Percentiles rank a stretch among this genome's conserved stretches.
Evolutionary conservation across 768 basidiomycete species (phyloP).

Genomic region (Flagelloscypha sp.): DNA sequence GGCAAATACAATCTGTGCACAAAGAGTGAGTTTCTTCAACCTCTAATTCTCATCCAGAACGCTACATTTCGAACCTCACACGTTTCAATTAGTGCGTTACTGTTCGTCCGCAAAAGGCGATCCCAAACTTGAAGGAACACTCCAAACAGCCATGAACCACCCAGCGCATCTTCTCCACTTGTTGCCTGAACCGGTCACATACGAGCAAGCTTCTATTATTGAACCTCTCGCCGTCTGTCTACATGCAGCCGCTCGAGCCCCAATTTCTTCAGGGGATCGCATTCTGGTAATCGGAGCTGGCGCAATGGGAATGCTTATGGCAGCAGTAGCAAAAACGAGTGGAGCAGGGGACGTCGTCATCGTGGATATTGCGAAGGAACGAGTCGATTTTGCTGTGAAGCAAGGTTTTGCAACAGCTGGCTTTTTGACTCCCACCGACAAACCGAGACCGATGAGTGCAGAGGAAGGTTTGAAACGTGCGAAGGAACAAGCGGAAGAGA

Average conservation of each 20-base stretch:
- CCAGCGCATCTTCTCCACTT: slow-evolving; percentile 81
- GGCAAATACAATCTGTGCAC: slow-evolving; percentile 93
- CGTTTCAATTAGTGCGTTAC: no score
- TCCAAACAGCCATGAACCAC: slow-evolving; percentile 84
- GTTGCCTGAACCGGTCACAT: slow-evolving; percentile 72
- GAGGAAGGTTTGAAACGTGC: slow-evolving; percentile 53
- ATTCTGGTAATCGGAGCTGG: slow-evolving; percentile 91
- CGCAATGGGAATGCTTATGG: slow-evolving; percentile 87
- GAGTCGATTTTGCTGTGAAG: slow-evolving; percentile 68
- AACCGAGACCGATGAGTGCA: slow-evolving; percentile 40
- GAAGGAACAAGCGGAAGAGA: slow-evolving; percentile 43
- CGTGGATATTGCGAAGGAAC: slow-evolving; percentile 80
- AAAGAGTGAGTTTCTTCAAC: no score
- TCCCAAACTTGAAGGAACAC: slow-evolving; percentile 89
- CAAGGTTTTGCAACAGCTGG: slow-evolving; percentile 73
- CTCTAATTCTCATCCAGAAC: no score
- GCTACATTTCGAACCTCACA: no score
- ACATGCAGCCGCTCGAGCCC: slow-evolving; percentile 45
- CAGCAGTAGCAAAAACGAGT: slow-evolving; percentile 62
- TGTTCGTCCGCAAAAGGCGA: slow-evolving; percentile 83
- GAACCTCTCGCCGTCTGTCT: slow-evolving; percentile 92
- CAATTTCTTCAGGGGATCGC: slow-evolving; percentile 45
- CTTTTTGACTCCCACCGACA: slow-evolving; percentile 57
- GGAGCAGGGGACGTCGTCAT: slow-evolving; percentile 71
- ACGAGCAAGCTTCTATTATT: slow-evolving; percentile 78